Evolutionary conservation across 495 filamentous ascomycete genomes (phyloP), one percentile per base, ranked within the genome.

Genomic region (Ramalina peruviana): DNA sequence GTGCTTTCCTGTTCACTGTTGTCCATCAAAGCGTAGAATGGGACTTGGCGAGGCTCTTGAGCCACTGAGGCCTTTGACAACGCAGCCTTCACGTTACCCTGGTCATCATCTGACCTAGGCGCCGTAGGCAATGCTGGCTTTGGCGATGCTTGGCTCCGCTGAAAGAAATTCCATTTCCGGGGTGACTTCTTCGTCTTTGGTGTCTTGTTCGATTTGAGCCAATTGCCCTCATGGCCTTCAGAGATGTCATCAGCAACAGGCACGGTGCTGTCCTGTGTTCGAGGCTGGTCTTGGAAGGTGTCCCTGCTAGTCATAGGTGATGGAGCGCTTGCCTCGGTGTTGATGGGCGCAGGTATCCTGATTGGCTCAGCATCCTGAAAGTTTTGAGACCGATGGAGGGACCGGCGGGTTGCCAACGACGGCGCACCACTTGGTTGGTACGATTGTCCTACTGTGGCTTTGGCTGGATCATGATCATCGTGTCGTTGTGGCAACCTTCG

Each of bases 21-120:
- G 54, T 92, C 88, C 47, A 92, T 72, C 54, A 92, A 70, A 1
- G 87, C 85, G 63, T 96, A 96, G 58, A 93, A 88, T 3, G 88
- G 81, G 50, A 78, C 60, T 20, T 71, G 69, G 16, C 74, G 69
- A 40, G 54, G 60, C 23, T 60, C 61, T 17, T 60, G 52, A 10
- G 65, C 50, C 10, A 63, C 60, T n/a, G 71, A 54, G 33, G 74
- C 64, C 6, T 63, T 62, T 17, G 67, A 70, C 49, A 65, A 65
- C 20, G 73, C 56, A 45, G 67, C 50, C 37, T 47, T 41, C 13
- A 72, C 64, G 30, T 66, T 63, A 36, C 64, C 63, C 36, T 62
- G 56, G 25, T 65, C 49, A 3, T 68, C 60, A 12, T 70, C 59
- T 17, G 55, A 48, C 52, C 67, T 63, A 50, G 68, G 61, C 3